Evolutionary conservation across 306 rosid genomes (phyloP).

Genomic region (Begonia fuchsioides): DNA sequence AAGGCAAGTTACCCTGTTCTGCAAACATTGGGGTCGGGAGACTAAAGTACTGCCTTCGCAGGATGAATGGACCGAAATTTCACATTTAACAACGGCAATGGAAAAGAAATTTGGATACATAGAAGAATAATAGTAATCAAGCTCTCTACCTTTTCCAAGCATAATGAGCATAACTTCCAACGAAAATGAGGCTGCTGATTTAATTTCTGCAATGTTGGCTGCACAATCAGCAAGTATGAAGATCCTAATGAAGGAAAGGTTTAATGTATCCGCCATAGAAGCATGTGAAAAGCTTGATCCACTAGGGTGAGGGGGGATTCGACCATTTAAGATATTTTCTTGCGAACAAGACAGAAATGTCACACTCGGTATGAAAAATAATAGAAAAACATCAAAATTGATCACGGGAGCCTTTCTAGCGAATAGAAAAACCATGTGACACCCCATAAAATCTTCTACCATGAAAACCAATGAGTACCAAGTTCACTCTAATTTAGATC

Average conservation of each 20-base stretch:
- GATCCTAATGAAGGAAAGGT: background rate
- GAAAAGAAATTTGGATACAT: constrained; percentile 37
- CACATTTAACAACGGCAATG: constrained; percentile 32
- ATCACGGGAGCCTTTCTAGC: no score
- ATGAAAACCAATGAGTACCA: no score
- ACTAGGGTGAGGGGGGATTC: background rate
- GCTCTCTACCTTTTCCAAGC: constrained; percentile 20
- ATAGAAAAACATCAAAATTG: no score
- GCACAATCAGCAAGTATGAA: constrained; percentile 18
- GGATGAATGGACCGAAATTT: constrained; percentile 28
- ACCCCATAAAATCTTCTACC: no score
- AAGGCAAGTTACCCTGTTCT: constrained; percentile 88
- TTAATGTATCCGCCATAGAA: background rate
- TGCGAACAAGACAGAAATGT: background rate
- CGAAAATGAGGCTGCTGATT: constrained; percentile 11
- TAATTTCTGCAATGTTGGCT: constrained; percentile 38
- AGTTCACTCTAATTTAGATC: no score
- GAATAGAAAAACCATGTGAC: no score
- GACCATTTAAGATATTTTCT: background rate
- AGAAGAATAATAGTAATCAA: constrained; percentile 36
- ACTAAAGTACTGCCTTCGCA: constrained; percentile 59
- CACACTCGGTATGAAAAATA: no score
- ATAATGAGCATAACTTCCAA: constrained; percentile 14
- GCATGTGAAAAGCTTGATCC: no score
- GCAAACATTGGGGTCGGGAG: constrained; percentile 84